phyloP scores from a whole-genome alignment of 345 rosid genomes.

The Eutrema heterophyllum region DNA sequence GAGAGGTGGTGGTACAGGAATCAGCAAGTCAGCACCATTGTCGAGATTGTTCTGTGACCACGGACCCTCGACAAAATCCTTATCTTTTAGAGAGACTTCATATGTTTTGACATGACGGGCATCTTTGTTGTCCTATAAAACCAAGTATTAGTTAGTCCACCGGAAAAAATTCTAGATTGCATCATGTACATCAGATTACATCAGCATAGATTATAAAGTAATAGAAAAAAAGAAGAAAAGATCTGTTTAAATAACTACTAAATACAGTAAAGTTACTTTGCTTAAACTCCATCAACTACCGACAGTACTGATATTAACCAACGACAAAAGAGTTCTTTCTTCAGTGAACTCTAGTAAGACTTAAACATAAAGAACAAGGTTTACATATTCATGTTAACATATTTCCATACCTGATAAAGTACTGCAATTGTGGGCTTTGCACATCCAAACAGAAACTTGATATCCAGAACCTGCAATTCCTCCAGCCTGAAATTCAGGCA shows the following conservation, averaged over 20 bases:
- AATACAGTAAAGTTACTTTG: background rate
- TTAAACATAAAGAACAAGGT: background rate
- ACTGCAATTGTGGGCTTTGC: constrained; percentile 94
- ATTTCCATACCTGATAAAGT: constrained; percentile 68
- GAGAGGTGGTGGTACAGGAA: constrained; percentile 96
- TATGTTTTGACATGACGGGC: constrained; percentile 96
- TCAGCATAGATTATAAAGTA: background rate
- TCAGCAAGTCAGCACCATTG: constrained; percentile 86
- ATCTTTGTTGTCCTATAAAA: constrained; percentile 89
- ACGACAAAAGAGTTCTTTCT: background rate
- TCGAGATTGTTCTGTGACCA: constrained; percentile 97
- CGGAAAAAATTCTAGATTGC: background rate
- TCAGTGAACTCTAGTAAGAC: background rate
- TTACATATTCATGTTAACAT: background rate
- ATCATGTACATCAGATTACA: background rate
- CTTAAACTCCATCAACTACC: constrained; percentile 7
- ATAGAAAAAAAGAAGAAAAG: background rate
- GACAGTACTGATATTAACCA: background rate
- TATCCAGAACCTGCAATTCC: constrained; percentile 97
- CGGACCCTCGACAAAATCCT: constrained; percentile 95
- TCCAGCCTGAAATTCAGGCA: constrained; percentile 62
- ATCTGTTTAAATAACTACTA: background rate
- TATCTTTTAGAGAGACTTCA: constrained; percentile 90
- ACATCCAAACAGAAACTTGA: constrained; percentile 94
- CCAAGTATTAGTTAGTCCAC: constrained; percentile 15